These are phyloP conservation scores for Tricholoma sp. DNA, from an alignment of 768 basidiomycete genomes.

Conservation along the genomic window DNA sequence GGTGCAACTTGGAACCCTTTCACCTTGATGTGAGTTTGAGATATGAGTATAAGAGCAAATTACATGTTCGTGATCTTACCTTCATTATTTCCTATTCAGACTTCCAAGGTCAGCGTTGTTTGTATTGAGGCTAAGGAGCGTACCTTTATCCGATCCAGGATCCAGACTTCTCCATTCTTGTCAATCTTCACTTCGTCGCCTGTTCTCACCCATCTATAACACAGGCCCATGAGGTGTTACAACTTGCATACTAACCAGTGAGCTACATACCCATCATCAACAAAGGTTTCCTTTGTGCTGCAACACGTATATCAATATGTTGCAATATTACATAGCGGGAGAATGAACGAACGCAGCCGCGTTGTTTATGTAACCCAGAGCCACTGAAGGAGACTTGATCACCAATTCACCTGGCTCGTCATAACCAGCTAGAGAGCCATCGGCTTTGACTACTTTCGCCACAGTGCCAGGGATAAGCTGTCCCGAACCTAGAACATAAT, in stretches of 20 bases:
- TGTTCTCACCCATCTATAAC: slow-evolving; percentile 59
- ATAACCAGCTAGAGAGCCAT: slow-evolving; percentile 50
- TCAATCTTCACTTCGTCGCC: slow-evolving; percentile 61
- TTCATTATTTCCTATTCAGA: slow-evolving; percentile 41
- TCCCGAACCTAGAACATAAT: slow-evolving; percentile 37
- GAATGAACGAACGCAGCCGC: slow-evolving; percentile 49
- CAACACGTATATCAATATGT: neutral
- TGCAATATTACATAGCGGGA: neutral
- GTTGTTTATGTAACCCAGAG: slow-evolving; percentile 56
- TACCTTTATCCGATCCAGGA: slow-evolving; percentile 63
- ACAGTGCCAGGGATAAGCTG: slow-evolving; percentile 50
- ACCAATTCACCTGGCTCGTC: slow-evolving; percentile 60
- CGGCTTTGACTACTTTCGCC: slow-evolving; percentile 49
- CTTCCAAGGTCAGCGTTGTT: neutral
- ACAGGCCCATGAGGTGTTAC: slow-evolving; percentile 1
- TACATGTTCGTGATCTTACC: slow-evolving; percentile 20
- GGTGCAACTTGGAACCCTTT: slow-evolving; percentile 73
- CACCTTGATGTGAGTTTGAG: slow-evolving; percentile 37
- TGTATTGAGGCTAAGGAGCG: neutral
- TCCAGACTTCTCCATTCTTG: slow-evolving; percentile 49
- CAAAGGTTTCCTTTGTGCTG: slow-evolving; percentile 66
- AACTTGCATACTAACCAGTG: neutral
- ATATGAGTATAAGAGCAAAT: neutral
- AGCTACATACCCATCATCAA: slow-evolving; percentile 52
- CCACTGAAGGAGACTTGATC: slow-evolving; percentile 48